These are phyloP conservation scores for Macrotyloma uniflorum DNA, from an alignment of 306 rosid genomes.

Conservation along the genomic window DNA sequence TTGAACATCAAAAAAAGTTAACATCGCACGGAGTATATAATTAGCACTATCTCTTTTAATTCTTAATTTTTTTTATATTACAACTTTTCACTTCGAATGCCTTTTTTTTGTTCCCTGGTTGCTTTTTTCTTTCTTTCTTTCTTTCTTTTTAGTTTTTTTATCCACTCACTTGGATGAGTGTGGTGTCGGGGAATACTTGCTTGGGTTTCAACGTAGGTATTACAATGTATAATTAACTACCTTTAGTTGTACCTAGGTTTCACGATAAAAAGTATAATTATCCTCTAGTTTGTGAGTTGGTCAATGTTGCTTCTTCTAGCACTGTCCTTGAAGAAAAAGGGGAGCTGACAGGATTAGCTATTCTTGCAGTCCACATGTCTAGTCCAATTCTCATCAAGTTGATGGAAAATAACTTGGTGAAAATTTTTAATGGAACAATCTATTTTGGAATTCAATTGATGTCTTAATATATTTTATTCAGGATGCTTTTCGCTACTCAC, in stretches of 20 bases:
- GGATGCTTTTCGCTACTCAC: neutral
- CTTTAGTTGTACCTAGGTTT: neutral
- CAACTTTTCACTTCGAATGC: constrained; percentile 12
- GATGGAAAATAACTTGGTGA: neutral
- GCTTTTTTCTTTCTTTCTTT: neutral
- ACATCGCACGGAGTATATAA: neutral
- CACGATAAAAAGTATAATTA: neutral
- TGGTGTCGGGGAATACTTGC: constrained; percentile 3
- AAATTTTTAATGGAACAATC: neutral
- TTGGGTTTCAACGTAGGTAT: neutral
- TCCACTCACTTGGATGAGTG: neutral
- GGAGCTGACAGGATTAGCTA: neutral
- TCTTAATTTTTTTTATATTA: neutral
- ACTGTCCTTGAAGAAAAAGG: neutral
- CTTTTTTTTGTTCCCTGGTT: neutral
- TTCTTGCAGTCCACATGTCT: neutral
- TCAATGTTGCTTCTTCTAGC: neutral
- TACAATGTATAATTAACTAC: neutral
- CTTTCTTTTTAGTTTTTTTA: neutral
- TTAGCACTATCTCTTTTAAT: neutral
- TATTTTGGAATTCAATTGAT: neutral
- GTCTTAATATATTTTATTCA: neutral
- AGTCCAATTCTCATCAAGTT: constrained; percentile 7
- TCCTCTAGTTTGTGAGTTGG: neutral
- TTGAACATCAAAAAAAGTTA: neutral